Evolutionary conservation across 345 rosid species (phyloP).

Genomic region (Acer yangbiense): DNA sequence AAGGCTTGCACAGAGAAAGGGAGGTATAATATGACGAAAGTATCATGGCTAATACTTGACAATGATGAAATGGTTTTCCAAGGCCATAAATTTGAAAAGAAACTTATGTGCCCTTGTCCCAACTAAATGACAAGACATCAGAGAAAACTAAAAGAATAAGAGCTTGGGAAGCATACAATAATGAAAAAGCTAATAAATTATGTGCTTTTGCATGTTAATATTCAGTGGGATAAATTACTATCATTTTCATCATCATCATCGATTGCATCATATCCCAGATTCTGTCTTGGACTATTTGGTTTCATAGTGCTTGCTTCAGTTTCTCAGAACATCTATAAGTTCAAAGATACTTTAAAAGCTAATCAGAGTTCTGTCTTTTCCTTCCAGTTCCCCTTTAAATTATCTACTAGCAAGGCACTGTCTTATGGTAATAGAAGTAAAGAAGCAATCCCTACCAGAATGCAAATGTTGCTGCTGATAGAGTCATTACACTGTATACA

Average conservation of each 20-base stretch:
- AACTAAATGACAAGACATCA: not conserved
- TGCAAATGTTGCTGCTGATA: conserved; percentile 87
- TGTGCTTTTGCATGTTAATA: not conserved
- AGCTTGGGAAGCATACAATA: not conserved
- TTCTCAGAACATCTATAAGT: conserved; percentile 10
- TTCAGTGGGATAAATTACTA: conserved; percentile 1
- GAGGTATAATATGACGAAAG: not conserved
- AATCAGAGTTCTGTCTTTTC: not conserved
- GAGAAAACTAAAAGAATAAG: not conserved
- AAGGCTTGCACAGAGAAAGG: not conserved
- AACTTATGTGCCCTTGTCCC: not conserved
- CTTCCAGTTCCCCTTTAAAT: conserved; percentile 6
- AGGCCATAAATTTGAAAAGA: not conserved
- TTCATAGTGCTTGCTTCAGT: not conserved
- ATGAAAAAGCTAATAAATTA: not conserved
- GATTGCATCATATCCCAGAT: conserved; percentile 10
- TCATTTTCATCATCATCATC: not conserved
- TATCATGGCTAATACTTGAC: not conserved
- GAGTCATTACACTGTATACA: conserved; percentile 78
- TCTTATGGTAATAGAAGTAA: conserved; percentile 17
- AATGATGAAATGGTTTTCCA: not conserved
- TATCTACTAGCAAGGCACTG: not conserved
- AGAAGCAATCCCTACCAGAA: conserved; percentile 64
- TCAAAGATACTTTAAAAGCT: not conserved
- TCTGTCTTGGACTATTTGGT: not conserved